Evolutionary conservation across 352 stramenopile species (phyloP).

Genomic region (Pythium myriotylum): DNA sequence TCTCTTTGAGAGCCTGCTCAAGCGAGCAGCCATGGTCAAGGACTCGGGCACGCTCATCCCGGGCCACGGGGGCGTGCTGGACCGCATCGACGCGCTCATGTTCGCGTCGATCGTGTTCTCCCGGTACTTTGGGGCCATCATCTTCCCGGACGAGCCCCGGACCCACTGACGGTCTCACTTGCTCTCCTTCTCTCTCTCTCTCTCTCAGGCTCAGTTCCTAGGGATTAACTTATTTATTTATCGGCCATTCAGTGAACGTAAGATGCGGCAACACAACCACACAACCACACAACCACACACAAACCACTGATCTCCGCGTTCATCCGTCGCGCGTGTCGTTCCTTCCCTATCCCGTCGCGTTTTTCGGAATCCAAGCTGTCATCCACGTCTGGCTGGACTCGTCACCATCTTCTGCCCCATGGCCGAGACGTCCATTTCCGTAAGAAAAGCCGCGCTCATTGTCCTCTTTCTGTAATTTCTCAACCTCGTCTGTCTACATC

Average conservation of each 20-base stretch:
- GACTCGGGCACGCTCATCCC: conserved; percentile 95
- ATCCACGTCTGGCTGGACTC: background rate
- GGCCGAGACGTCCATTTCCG: too few species aligned
- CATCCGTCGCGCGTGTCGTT: too few species aligned
- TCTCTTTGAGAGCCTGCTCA: conserved; percentile 96
- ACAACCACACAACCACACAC: too few species aligned
- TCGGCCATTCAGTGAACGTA: background rate
- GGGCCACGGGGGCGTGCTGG: conserved; percentile 94
- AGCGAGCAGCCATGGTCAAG: conserved; percentile 94
- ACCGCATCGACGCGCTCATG: conserved; percentile 95
- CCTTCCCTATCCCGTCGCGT: too few species aligned
- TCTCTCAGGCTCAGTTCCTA: background rate
- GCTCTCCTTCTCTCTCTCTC: too few species aligned
- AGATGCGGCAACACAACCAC: too few species aligned
- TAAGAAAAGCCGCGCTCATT: too few species aligned
- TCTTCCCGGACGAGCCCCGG: conserved; percentile 14
- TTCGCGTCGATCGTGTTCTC: conserved; percentile 80
- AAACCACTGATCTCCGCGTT: too few species aligned
- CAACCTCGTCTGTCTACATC: too few species aligned
- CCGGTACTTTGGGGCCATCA: conserved; percentile 43
- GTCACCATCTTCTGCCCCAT: too few species aligned
- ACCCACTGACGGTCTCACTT: too few species aligned
- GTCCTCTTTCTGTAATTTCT: too few species aligned
- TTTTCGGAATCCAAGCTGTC: background rate
- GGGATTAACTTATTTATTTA: conserved; percentile 12